phyloP scores from a whole-genome alignment of 169 alveolate genomes.

The Eimeria sp. region DNA sequence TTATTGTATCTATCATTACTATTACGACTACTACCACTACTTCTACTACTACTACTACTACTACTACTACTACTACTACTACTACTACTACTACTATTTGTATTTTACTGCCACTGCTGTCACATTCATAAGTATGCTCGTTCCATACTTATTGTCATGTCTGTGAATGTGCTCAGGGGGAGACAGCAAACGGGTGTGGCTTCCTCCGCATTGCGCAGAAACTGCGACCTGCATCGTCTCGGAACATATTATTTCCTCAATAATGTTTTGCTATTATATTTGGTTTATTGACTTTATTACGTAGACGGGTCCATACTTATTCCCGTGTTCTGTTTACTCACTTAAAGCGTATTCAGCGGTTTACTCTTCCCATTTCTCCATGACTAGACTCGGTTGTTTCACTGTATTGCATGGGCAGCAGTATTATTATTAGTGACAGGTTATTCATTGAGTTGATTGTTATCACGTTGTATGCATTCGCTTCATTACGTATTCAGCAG shows the following conservation, averaged over 20 bases:
- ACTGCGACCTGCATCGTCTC: no score
- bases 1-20: no score
- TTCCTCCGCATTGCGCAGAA: no score
- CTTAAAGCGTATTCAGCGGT: no score
- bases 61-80: background rate
- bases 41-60: background rate
- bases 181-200: conserved; percentile 17
- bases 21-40: no score
- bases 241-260: background rate
- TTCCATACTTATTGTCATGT: background rate
- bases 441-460: no score
- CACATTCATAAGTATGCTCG: background rate
- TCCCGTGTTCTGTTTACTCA: no score
- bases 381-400: no score
- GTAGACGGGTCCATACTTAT: background rate
- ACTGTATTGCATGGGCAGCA: no score
- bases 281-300: background rate
- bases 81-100: background rate
- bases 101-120: background rate
- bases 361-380: no score
- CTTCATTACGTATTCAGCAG: background rate
- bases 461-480: no score
- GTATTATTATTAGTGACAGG: no score
- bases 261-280: background rate
- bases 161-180: conserved; percentile 5